These are phyloP conservation scores for Aspergillus spinulosporus DNA, from an alignment of 2,329 filamentous ascomycete species.

Conservation along the genomic window DNA sequence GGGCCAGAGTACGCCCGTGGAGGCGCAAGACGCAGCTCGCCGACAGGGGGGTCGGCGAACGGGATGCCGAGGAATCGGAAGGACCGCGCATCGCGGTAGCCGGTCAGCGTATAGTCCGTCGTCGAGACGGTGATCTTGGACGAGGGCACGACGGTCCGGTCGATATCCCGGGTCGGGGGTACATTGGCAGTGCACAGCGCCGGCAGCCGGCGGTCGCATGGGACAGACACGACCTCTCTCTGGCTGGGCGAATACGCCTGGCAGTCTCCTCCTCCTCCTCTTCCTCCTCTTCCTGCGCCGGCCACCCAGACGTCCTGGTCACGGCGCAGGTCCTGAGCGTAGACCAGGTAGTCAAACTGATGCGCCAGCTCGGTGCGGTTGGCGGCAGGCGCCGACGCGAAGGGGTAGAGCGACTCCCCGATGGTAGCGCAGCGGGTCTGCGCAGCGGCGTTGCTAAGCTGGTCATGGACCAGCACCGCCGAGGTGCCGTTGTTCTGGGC, in stretches of 20 bases:
- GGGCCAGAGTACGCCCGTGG: constrained; percentile 31
- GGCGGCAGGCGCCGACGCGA: constrained; percentile 7
- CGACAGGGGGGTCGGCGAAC: constrained; percentile 49
- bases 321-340: constrained; percentile 14
- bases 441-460: constrained; percentile 16
- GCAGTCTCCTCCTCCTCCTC: constrained; percentile 8
- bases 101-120: constrained; percentile 24
- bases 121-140: constrained; percentile 22
- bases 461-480: constrained; percentile 23
- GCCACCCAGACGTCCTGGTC: constrained; percentile 23
- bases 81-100: constrained; percentile 31
- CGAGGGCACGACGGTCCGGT: constrained; percentile 16
- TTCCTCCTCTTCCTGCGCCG: neutral
- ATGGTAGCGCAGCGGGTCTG: constrained; percentile 23
- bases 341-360: constrained; percentile 28
- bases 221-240: constrained; percentile 11
- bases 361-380: constrained; percentile 25
- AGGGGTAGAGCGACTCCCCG: constrained; percentile 26
- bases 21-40: constrained; percentile 46
- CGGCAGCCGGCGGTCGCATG: constrained; percentile 21
- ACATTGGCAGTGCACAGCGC: constrained; percentile 26
- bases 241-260: constrained; percentile 21
- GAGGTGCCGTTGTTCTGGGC: constrained; percentile 29
- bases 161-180: constrained; percentile 23
- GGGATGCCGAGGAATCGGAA: constrained; percentile 49